These are phyloP conservation scores for Boletus rubescentipes DNA, from an alignment of 768 basidiomycete species.

Conservation along the genomic window DNA sequence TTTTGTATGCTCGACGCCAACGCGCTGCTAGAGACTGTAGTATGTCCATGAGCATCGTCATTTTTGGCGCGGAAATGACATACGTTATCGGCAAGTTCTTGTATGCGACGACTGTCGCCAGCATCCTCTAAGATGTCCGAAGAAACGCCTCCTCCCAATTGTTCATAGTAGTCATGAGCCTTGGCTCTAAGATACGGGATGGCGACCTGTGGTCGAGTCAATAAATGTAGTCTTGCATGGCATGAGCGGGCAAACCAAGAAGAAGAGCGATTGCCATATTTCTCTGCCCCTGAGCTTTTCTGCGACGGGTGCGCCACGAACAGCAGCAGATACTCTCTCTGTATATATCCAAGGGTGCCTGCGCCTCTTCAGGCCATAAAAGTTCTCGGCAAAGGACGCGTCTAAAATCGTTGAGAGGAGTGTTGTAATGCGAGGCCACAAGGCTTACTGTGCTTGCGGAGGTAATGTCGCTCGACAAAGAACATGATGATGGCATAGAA, in stretches of 20 bases:
- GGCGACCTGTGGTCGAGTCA: slow-evolving; percentile 52
- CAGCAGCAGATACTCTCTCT: slow-evolving; percentile 64
- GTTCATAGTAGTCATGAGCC: slow-evolving; percentile 87
- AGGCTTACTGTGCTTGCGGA: slow-evolving; percentile 75
- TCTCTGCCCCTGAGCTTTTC: slow-evolving; percentile 68
- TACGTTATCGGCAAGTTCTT: slow-evolving; percentile 55
- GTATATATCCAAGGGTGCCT: slow-evolving; percentile 69
- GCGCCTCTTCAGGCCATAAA: slow-evolving; percentile 88
- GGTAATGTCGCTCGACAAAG: slow-evolving; percentile 87
- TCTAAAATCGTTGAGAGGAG: slow-evolving; percentile 44
- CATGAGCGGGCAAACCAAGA: slow-evolving; percentile 60
- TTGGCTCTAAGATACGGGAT: slow-evolving; percentile 90
- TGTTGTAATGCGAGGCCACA: background rate
- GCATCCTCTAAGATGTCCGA: slow-evolving; percentile 63
- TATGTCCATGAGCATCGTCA: slow-evolving; percentile 3
- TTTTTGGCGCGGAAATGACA: slow-evolving; percentile 10
- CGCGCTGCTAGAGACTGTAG: slow-evolving; percentile 51
- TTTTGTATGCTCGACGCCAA: slow-evolving; percentile 64
- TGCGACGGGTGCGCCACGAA: slow-evolving; percentile 60
- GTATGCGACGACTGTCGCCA: slow-evolving; percentile 43
- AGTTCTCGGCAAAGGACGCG: slow-evolving; percentile 93
- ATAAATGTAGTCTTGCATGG: background rate
- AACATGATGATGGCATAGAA: slow-evolving; percentile 90
- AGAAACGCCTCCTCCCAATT: slow-evolving; percentile 77
- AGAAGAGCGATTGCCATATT: slow-evolving; percentile 72